Conservation (phyloP, 139 green algal genomes). For the Diplosphaera chodatii region DNA sequence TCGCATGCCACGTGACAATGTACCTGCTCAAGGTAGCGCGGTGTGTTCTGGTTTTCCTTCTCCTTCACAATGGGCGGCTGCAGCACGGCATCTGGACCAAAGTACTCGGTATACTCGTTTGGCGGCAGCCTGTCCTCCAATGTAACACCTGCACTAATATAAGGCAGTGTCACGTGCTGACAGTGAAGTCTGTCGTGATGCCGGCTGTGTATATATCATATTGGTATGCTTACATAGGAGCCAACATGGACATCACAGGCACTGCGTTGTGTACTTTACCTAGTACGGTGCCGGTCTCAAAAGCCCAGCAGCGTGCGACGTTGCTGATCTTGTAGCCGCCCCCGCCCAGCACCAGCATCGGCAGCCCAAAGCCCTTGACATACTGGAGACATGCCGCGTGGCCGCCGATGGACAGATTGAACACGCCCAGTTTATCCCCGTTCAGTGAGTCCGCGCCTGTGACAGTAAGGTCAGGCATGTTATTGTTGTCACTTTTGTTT, state of each 20-base stretch:
- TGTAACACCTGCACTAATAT: constrained; percentile 34
- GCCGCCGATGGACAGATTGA: constrained; percentile 85
- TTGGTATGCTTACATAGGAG: too few relatives aligned
- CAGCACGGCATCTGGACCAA: constrained; percentile 61
- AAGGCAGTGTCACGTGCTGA: too few relatives aligned
- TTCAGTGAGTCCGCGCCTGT: constrained; percentile 85
- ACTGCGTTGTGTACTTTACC: too few relatives aligned
- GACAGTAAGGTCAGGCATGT: too few relatives aligned
- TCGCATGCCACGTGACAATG: too few relatives aligned
- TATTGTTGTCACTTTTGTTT: too few relatives aligned
- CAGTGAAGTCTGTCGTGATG: too few relatives aligned
- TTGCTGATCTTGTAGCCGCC: constrained; percentile 97
- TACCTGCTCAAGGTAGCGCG: constrained; percentile 37
- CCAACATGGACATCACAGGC: too few relatives aligned
- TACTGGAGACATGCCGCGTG: constrained; percentile 79
- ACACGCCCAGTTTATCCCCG: constrained; percentile 83
- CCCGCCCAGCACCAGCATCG: constrained; percentile 85
- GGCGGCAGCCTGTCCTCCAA: constrained; percentile 71
- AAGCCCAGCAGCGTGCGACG: constrained; percentile 92
- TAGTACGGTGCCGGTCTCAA: constrained; percentile 81
- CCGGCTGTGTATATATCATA: too few relatives aligned
- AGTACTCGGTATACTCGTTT: constrained; percentile 92
- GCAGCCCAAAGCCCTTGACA: constrained; percentile 70
- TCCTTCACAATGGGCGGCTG: constrained; percentile 32
- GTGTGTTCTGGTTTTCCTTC: constrained; percentile 40